phyloP scores from a whole-genome alignment of 345 rosid species.

The Gossypium raimondii region DNA sequence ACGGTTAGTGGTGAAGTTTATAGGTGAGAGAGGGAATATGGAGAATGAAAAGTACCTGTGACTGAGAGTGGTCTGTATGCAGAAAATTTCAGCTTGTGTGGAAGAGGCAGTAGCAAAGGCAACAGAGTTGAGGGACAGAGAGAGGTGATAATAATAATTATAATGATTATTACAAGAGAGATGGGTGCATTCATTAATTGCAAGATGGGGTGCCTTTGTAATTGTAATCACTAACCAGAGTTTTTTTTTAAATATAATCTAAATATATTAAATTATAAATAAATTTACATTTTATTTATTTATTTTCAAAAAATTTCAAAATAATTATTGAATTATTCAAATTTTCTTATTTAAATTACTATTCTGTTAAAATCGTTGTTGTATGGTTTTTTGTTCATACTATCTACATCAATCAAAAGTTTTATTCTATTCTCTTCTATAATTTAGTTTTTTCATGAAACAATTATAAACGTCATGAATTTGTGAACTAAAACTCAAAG shows the following conservation, averaged over 20 bases:
- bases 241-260: background rate
- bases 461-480: too few relatives aligned
- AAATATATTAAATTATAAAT: too few relatives aligned
- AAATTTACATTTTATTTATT: too few relatives aligned
- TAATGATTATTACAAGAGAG: background rate
- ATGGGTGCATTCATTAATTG: constrained; percentile 43
- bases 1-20: too few relatives aligned
- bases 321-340: too few relatives aligned
- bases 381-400: rapidly evolving
- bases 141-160: constrained; percentile 1
- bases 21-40: constrained; percentile 2
- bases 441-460: too few relatives aligned
- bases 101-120: background rate
- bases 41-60: constrained; percentile 16
- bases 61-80: constrained; percentile 1
- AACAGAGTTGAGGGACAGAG: background rate
- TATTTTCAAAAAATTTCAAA: too few relatives aligned
- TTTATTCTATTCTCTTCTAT: too few relatives aligned
- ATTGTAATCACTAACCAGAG: background rate
- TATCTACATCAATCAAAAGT: rapidly evolving
- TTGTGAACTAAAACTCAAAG: rapidly evolving
- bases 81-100: background rate
- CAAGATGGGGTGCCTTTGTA: constrained; percentile 14
- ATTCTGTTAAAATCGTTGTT: too few relatives aligned
- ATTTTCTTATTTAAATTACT: rapidly evolving